Conservation (phyloP, 345 rosid genomes). For the Citrus maxima region DNA sequence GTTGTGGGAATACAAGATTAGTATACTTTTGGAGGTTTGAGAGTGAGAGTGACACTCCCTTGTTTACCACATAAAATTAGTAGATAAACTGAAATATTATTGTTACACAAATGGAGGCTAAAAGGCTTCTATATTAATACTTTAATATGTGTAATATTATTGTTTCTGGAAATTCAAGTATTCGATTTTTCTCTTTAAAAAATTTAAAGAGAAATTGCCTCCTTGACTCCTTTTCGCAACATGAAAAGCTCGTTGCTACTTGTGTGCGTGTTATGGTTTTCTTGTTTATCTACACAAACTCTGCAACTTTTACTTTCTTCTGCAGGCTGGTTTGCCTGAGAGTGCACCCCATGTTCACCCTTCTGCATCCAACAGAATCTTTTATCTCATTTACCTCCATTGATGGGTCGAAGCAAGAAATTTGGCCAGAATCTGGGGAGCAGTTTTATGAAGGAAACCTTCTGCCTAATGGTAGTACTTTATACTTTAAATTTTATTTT, state of each 20-base stretch:
- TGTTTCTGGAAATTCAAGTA: neutral
- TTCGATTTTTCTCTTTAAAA: neutral
- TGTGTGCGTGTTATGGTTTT: neutral
- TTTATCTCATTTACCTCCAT: slow-evolving; percentile 63
- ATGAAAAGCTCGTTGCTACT: neutral
- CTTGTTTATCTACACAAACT: neutral
- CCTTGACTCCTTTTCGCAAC: neutral
- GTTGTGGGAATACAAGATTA: neutral
- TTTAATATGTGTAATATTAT: too few relatives aligned
- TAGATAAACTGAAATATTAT: too few relatives aligned
- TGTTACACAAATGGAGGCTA: neutral
- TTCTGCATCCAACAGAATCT: slow-evolving; percentile 70
- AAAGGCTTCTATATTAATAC: too few relatives aligned
- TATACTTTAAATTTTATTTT: neutral
- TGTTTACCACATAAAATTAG: neutral
- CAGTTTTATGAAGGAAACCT: slow-evolving; percentile 51
- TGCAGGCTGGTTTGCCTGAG: slow-evolving; percentile 87
- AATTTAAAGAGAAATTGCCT: too few relatives aligned
- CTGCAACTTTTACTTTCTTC: slow-evolving; percentile 3
- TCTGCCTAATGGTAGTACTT: slow-evolving; percentile 60
- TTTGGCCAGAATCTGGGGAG: slow-evolving; percentile 70
- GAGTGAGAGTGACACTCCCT: neutral
- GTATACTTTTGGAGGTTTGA: neutral
- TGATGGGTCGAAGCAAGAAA: slow-evolving; percentile 75
- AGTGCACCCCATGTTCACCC: slow-evolving; percentile 71